Base-by-base conservation (phyloP, 2,329 filamentous ascomycete genomes). In the Talaromyces sp. region DNA sequence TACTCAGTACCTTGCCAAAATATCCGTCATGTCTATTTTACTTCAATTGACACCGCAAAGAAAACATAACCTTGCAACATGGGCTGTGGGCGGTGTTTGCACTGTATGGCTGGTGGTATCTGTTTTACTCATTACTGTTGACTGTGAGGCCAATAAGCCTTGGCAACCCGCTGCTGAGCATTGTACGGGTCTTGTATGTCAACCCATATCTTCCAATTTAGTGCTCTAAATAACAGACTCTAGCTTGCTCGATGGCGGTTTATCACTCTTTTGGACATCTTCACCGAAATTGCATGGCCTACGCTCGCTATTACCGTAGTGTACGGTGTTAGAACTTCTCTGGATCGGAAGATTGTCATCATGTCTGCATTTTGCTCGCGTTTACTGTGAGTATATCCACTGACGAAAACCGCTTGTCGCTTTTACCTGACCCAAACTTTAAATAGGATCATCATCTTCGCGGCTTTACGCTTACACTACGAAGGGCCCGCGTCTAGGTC, bases 11-110 rank as follows among this genome's bases (percentile, higher is more conserved):
- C 68, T 79, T 13, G 77, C 66, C 24, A 62, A 66, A 60, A 66
- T 65, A 35, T 68, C 61, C 16, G 79, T 82, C 43, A 73, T 78
- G 6, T 74, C 79, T 16, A 76, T 84, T 11, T 78, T 81, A 62
- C 71, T 81, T 22, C 80, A 81, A 5, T 72, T 84, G 16, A 81
- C 81, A 3, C 80, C 80, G 7, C 75, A 80, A 33, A 77, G 75
- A 60, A 68, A 68, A 5, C 82, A 84, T 68, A 74, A 74, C 11
- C 61, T 73, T 14, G 71, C 74, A 2, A 75, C 79, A 4, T 76
- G 74, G 67, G 68, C 68, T 1, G 76, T 78, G 10, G 69, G 83
- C 2, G 73, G 63, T 3, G 66, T 73, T 0, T 78, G 78, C 14
- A 77, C 76, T 2, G 66, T 75, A 19, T 79, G 80, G 70, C 67